A percentile compares a stretch with the other conserved stretches of the same genome.
Evolutionary conservation across 208 protist genomes (phyloP).

Genomic region (Leishmania amazonensis): DNA sequence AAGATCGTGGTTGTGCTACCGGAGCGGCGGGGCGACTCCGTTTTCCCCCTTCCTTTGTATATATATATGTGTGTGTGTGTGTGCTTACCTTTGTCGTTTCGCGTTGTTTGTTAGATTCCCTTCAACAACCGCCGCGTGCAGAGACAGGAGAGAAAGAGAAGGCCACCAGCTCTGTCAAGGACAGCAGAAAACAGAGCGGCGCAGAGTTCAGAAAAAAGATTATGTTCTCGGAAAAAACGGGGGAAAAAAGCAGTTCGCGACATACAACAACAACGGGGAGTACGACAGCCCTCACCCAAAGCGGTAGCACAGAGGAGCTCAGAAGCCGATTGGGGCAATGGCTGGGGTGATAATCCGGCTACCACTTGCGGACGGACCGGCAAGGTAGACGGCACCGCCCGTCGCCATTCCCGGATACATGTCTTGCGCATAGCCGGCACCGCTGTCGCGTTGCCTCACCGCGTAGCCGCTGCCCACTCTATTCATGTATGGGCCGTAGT

Average conservation of each 20-base stretch:
- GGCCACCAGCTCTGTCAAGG: too few species aligned
- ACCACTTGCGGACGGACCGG: not conserved
- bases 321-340: constrained; percentile 19
- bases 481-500: constrained; percentile 8
- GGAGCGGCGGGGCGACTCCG: too few species aligned
- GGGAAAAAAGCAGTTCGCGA: not conserved
- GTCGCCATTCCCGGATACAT: not conserved
- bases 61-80: not conserved
- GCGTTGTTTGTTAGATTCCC: too few species aligned
- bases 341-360: not conserved
- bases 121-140: too few species aligned
- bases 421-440: constrained; percentile 4
- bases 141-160: too few species aligned
- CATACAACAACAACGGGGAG: not conserved
- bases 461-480: constrained; percentile 10
- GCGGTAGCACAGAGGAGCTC: not conserved
- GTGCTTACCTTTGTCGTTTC: not conserved
- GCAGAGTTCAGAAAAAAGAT: not conserved
- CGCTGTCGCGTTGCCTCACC: constrained; percentile 12
- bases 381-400: not conserved
- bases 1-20: constrained; percentile 1
- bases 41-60: not conserved
- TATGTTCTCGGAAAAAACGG: not conserved
- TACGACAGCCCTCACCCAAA: not conserved
- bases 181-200: too few species aligned